Base-by-base conservation (phyloP, 164 flowering plant genomes). In the Cinnamomum chago region DNA sequence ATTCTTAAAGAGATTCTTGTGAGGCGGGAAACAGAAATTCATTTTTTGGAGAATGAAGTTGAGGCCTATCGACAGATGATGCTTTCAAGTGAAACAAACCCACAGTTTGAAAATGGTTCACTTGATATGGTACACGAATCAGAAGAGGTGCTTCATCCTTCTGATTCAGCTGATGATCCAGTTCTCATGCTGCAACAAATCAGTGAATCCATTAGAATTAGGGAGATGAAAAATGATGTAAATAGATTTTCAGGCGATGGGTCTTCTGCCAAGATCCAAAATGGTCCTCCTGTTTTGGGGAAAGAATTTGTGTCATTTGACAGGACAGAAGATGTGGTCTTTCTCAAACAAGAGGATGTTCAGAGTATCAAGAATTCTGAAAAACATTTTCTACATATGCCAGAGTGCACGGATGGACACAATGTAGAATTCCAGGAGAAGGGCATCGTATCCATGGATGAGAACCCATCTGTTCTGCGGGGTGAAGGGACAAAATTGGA, bases 1-100 rank as follows among this genome's bases (percentile, higher is more conserved):
- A 86, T 95, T 79, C 91, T 95, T 17, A 89, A 87, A 82, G 97
- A 95, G 77, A 95, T 95, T 60, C 75, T 95, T 47, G 1, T 93
- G 28, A 86, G 92, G 77, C 86, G 97, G 72, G 99, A 95, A 81
- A 83, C 79, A 81, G 99, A 95, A 81, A 93, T 84, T 35, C 90
- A 85, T 76, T 85, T 89, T 80, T 75, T 95, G 81, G 95, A 89
- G 84, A 90, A 88, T 78, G 97, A 93, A 85, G 89, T 91, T 75
- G 94, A 95, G 82, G 83, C 82, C n/a, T 93, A 87, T 69, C 82
- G 89, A 79, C 79, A 83, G 76, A 82, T 83, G 81, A 47, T 79
- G 55, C 58, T 79, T 75, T n/a, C 23, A 30, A 86, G 68, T 2
- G 40, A 25, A 50, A 50, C 25, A 67, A 76, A 77, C 68, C 90